Percentiles rank a stretch among this genome's conserved stretches.
Conservation (phyloP, 2,329 filamentous ascomycete genomes). For the Celoporthe dispersa region DNA sequence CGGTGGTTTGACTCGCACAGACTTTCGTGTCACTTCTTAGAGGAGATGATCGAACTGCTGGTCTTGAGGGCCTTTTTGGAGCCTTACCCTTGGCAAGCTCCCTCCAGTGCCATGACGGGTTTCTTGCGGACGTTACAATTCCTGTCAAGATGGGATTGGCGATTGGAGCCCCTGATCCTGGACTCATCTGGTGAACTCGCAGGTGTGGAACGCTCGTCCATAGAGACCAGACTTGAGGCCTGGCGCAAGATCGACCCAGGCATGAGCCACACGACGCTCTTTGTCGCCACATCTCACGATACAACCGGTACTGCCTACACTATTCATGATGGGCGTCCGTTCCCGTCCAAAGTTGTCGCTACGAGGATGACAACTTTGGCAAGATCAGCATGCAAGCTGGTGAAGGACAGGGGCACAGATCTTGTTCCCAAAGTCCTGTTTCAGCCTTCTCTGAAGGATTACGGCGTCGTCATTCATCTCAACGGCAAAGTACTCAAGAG, state of each 20-base stretch:
- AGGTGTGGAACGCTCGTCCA: slow-evolving; percentile 61
- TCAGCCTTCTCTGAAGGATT: slow-evolving; percentile 72
- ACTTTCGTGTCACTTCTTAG: slow-evolving; percentile 73
- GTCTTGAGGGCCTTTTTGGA: slow-evolving; percentile 78
- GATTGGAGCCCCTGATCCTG: slow-evolving; percentile 77
- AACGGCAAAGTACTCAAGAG: slow-evolving; percentile 56
- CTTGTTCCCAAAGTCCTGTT: slow-evolving; percentile 69
- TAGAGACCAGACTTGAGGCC: slow-evolving; percentile 75
- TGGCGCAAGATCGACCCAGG: slow-evolving; percentile 88
- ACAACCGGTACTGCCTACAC: slow-evolving; percentile 81
- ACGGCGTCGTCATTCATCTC: slow-evolving; percentile 83
- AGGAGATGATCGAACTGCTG: slow-evolving; percentile 85
- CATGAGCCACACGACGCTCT: slow-evolving; percentile 82
- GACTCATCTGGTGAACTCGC: slow-evolving; percentile 73
- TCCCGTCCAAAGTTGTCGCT: slow-evolving; percentile 80
- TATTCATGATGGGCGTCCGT: slow-evolving; percentile 53
- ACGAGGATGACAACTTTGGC: slow-evolving; percentile 82
- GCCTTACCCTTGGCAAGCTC: slow-evolving; percentile 78
- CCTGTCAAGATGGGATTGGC: slow-evolving; percentile 91
- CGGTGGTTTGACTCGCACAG: slow-evolving; percentile 88
- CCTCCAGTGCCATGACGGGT: slow-evolving; percentile 76
- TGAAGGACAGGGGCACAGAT: slow-evolving; percentile 56
- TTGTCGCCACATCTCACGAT: slow-evolving; percentile 81
- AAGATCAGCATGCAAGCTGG: slow-evolving; percentile 70
- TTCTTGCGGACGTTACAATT: slow-evolving; percentile 82